A percentile compares a stretch with the other conserved stretches of the same genome.
phyloP scores from a whole-genome alignment of 805 yeast genomes.

The Metschnikowia chrysomelidarum region DNA sequence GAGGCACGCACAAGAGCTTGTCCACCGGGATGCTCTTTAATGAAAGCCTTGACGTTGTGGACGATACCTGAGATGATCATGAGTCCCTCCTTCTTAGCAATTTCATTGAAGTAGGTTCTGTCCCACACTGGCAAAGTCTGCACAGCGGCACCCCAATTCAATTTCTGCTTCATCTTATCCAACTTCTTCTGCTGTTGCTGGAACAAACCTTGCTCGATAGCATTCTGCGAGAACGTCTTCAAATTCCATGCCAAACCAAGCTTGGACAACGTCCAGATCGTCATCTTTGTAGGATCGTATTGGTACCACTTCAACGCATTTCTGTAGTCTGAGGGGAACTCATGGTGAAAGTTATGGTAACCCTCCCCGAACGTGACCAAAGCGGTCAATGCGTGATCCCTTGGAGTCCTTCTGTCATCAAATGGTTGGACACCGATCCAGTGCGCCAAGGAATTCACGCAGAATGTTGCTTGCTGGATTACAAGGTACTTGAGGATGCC shows the following conservation, averaged over 20 bases:
- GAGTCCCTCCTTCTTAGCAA: constrained; percentile 54
- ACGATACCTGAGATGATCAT: constrained; percentile 76
- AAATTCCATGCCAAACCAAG: constrained; percentile 70
- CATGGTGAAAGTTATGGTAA: constrained; percentile 88
- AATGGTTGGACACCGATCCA: constrained; percentile 86
- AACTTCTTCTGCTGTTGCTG: constrained; percentile 84
- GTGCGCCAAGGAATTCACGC: constrained; percentile 83
- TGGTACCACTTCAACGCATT: constrained; percentile 86
- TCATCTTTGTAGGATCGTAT: constrained; percentile 76
- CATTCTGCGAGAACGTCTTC: constrained; percentile 74
- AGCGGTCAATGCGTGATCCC: constrained; percentile 80
- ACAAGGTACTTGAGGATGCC: constrained; percentile 67
- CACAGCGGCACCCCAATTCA: constrained; percentile 76
- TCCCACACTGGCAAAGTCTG: constrained; percentile 73
- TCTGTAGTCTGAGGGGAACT: constrained; percentile 86
- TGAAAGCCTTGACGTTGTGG: constrained; percentile 67
- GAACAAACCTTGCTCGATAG: constrained; percentile 76
- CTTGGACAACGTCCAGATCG: constrained; percentile 58
- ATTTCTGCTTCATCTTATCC: constrained; percentile 55
- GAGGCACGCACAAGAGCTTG: constrained; percentile 68
- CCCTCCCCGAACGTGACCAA: constrained; percentile 87
- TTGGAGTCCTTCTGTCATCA: constrained; percentile 83
- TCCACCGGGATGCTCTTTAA: constrained; percentile 85
- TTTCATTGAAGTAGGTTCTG: constrained; percentile 53
- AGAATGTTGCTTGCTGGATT: constrained; percentile 84